Conservation (phyloP, 106 monocot species). For the Alisma plantagoaquatica region DNA sequence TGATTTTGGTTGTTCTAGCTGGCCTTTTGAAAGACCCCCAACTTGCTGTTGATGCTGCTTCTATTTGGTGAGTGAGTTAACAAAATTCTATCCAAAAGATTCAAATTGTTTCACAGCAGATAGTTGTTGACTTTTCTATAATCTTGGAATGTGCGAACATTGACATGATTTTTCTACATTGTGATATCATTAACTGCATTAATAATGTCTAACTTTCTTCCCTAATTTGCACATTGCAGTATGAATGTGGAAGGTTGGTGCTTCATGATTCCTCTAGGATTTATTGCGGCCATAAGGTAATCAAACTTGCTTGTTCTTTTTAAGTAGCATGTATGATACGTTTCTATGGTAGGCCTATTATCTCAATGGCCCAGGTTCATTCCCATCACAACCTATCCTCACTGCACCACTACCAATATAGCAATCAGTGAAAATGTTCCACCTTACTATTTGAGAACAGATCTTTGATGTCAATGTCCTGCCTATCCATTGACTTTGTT, state of each 20-base stretch:
- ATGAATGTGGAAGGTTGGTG: constrained; percentile 35
- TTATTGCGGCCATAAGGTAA: constrained; percentile 26
- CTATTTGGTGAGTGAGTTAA: constrained; percentile 21
- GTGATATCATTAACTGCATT: neutral
- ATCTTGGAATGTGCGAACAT: no score
- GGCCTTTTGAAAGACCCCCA: constrained; percentile 28
- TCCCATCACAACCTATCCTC: no score
- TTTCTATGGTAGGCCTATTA: no score
- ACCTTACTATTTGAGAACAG: neutral
- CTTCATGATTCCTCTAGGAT: constrained; percentile 33
- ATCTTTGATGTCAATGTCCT: neutral
- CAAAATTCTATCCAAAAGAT: neutral
- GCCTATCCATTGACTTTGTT: no score
- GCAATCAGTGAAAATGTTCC: no score
- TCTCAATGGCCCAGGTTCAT: no score
- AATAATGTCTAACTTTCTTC: neutral
- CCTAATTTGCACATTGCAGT: constrained; percentile 10
- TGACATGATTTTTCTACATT: neutral
- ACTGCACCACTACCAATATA: no score
- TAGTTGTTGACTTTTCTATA: neutral
- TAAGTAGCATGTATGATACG: no score
- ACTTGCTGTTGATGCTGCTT: constrained; percentile 31
- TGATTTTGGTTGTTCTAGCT: constrained; percentile 24
- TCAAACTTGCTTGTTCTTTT: no score
- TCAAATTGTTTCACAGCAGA: neutral